A percentile compares a stretch with the other conserved stretches of the same genome.
These are phyloP conservation scores for Extremus antarcticus DNA, from an alignment of 495 filamentous ascomycete species.

Conservation along the genomic window DNA sequence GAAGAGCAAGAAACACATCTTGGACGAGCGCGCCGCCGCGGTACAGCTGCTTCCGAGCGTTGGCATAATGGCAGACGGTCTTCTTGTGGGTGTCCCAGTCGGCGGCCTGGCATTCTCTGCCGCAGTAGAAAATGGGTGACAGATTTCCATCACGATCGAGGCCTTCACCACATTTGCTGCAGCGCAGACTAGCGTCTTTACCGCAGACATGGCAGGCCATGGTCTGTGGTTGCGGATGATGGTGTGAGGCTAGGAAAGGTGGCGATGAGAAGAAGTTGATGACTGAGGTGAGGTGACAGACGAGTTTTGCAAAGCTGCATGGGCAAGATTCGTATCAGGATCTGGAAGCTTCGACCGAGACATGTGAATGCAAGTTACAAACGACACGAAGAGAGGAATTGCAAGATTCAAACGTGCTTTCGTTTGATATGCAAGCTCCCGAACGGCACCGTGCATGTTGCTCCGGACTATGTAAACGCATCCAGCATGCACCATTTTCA, in stretches of 20 bases:
- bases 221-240: neutral
- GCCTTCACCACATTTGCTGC: neutral
- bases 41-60: conserved; percentile 5
- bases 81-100: conserved; percentile 2
- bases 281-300: neutral
- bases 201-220: neutral
- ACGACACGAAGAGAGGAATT: no score
- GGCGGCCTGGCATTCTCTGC: conserved; percentile 1
- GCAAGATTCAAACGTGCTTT: no score
- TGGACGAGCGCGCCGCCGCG: conserved; percentile 3
- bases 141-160: neutral
- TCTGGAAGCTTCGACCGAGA: neutral
- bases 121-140: conserved; percentile 7
- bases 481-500: no score
- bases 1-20: neutral
- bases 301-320: neutral
- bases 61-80: neutral
- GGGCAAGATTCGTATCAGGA: neutral
- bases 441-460: no score
- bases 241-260: neutral
- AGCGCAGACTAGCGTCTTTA: neutral
- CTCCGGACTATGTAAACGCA: no score
- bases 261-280: neutral
- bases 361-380: neutral
- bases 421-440: no score